Conservation (phyloP, 805 yeast species). For the Jamesozyma jinghongensis region DNA sequence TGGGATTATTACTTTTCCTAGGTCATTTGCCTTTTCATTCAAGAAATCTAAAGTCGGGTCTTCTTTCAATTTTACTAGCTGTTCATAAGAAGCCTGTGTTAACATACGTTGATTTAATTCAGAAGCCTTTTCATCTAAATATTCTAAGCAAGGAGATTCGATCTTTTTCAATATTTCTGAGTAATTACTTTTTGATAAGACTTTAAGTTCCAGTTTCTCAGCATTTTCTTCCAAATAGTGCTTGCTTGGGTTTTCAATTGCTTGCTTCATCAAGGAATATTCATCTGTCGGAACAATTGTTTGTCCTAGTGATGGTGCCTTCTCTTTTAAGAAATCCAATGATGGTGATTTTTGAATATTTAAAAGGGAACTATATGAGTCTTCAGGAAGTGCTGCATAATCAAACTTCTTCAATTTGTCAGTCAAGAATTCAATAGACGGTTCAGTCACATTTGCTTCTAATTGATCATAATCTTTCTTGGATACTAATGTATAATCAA, state of each 20-base stretch:
- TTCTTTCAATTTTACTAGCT: constrained; percentile 2
- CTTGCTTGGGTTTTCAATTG: background rate
- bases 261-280: constrained; percentile 7
- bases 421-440: background rate
- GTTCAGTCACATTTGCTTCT: background rate
- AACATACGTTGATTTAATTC: constrained; percentile 1
- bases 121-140: constrained; percentile 1
- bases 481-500: background rate
- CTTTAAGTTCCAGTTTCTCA: constrained; percentile 12
- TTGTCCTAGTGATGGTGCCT: constrained; percentile 1
- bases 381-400: background rate
- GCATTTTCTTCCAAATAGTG: background rate
- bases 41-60: background rate
- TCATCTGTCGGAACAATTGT: constrained; percentile 3
- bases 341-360: constrained; percentile 2
- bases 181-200: background rate
- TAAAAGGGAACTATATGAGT: background rate
- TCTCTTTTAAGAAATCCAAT: constrained; percentile 5
- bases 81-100: constrained; percentile 4
- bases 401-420: background rate
- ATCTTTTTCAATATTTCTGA: background rate
- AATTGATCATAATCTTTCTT: background rate
- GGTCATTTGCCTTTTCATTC: constrained; percentile 13
- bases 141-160: constrained; percentile 2
- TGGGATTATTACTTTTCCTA: background rate